Conservation (phyloP, 805 yeast genomes). For the Zygoascus tannicola region DNA sequence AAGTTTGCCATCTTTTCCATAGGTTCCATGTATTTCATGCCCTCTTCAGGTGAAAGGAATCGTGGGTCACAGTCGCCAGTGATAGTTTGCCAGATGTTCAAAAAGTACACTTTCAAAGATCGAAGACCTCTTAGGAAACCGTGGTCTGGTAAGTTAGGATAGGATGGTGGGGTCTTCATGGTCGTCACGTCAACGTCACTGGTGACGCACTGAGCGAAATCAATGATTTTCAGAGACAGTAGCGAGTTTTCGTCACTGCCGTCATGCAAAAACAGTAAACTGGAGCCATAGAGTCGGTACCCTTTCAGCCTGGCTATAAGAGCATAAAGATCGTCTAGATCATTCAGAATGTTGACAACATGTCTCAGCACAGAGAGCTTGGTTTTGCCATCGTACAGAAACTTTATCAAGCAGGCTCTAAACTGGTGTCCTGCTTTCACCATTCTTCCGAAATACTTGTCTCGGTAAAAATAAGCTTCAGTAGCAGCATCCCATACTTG, state of each 20-base stretch:
- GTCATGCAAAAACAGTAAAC: conserved; percentile 82
- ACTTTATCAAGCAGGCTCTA: conserved; percentile 62
- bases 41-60: too few species aligned
- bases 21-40: too few species aligned
- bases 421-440: conserved; percentile 67
- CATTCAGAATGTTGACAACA: conserved; percentile 55
- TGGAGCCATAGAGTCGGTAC: conserved; percentile 86
- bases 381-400: conserved; percentile 65
- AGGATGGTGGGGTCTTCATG: conserved; percentile 63
- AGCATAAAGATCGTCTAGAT: conserved; percentile 47
- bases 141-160: conserved; percentile 53
- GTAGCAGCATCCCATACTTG: conserved; percentile 59
- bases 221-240: conserved; percentile 62
- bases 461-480: conserved; percentile 53
- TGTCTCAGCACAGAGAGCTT: conserved; percentile 52
- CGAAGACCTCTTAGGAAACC: conserved; percentile 81
- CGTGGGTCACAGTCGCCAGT: conserved; percentile 6
- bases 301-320: conserved; percentile 53
- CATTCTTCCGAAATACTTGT: conserved; percentile 86
- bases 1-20: not conserved
- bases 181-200: conserved; percentile 38
- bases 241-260: conserved; percentile 33
- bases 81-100: conserved; percentile 11
- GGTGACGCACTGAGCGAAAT: conserved; percentile 89
- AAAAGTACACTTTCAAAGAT: conserved; percentile 62